These are phyloP conservation scores for Crucibulum cyathiforme DNA, from an alignment of 1,284 basidiomycete species.

Conservation along the genomic window DNA sequence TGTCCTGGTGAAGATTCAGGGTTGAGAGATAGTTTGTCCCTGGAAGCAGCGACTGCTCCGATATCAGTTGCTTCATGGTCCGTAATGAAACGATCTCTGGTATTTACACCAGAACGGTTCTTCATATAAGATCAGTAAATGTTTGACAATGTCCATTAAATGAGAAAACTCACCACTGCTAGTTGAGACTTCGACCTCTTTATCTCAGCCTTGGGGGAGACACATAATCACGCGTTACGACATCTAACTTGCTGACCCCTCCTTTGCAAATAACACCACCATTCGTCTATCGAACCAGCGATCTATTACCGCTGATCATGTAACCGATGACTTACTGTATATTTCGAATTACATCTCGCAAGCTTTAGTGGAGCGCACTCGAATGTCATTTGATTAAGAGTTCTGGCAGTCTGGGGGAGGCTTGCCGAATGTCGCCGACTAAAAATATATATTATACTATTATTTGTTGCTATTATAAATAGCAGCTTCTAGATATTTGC, in stretches of 20 bases:
- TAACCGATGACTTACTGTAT: too few relatives aligned
- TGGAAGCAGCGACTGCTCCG: slow-evolving; percentile 61
- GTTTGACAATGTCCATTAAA: slow-evolving; percentile 5
- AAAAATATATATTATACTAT: too few relatives aligned
- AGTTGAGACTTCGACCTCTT: slow-evolving; percentile 77
- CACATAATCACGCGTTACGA: slow-evolving; percentile 53
- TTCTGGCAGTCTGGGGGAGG: too few relatives aligned
- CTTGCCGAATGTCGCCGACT: too few relatives aligned
- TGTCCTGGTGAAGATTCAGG: slow-evolving; percentile 73
- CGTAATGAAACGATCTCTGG: slow-evolving; percentile 77
- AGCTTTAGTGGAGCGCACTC: too few relatives aligned
- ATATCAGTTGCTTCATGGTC: slow-evolving; percentile 60
- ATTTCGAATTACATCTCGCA: too few relatives aligned
- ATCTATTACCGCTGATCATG: slow-evolving; percentile 8
- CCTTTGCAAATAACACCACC: slow-evolving; percentile 74
- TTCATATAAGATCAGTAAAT: slow-evolving; percentile 14
- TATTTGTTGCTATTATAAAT: too few relatives aligned
- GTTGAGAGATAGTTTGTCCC: slow-evolving; percentile 69
- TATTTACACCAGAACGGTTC: slow-evolving; percentile 45
- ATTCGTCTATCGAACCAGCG: slow-evolving; percentile 65
- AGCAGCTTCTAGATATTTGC: too few relatives aligned
- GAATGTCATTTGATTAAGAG: too few relatives aligned
- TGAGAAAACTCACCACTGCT: slow-evolving; percentile 48
- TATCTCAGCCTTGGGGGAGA: slow-evolving; percentile 61
- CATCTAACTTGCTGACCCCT: slow-evolving; percentile 73